Evolutionary conservation across 225 moss, liverwort and hornwort genomes (phyloP).

Genomic region (Thuidium tamariscinum): DNA sequence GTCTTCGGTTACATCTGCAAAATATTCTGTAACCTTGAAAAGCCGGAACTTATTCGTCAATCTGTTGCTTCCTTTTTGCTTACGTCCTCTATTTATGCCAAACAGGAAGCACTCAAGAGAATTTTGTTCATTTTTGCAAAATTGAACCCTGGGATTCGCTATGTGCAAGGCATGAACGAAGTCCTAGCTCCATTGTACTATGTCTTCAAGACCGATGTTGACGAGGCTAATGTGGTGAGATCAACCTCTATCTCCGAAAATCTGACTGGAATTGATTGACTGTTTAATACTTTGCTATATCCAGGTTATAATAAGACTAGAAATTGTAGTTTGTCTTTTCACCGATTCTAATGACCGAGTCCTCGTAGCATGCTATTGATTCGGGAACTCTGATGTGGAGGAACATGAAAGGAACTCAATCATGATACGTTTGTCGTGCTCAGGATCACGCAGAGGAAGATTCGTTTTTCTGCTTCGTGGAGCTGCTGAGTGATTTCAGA

Average conservation of each 20-base stretch:
- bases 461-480: conserved; percentile 96
- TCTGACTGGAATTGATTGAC: background rate
- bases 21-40: background rate
- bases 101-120: conserved; percentile 85
- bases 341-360: background rate
- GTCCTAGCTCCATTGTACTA: conserved; percentile 90
- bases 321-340: background rate
- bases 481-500: conserved; percentile 91
- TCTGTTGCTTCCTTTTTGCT: background rate
- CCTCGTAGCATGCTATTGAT: background rate
- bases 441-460: conserved; percentile 88
- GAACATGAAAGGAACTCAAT: background rate
- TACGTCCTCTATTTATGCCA: background rate
- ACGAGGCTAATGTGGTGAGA: conserved; percentile 75
- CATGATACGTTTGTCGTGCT: background rate
- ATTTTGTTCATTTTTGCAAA: conserved; percentile 96
- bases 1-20: background rate
- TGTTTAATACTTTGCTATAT: background rate
- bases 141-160: conserved; percentile 95
- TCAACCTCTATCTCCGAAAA: background rate
- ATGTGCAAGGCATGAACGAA: conserved; percentile 99
- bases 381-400: background rate
- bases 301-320: background rate
- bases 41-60: background rate
- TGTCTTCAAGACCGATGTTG: conserved; percentile 85